Evolutionary conservation across 371 early-diverging fungal species (phyloP), one percentile per base, ranked within the genome.

Genomic region (Syncephalis fuscata): DNA sequence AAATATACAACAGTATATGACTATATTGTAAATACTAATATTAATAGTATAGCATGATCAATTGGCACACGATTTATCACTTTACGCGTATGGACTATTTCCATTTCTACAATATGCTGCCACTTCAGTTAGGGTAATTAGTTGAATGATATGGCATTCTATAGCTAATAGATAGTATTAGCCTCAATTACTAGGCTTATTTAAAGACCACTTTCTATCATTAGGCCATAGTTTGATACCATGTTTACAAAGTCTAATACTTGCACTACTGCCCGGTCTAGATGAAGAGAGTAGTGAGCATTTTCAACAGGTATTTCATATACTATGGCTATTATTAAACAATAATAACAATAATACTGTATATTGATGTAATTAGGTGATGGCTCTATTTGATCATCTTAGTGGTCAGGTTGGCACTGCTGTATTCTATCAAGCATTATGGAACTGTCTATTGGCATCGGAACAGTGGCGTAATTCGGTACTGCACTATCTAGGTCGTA

Each of bases 271-370:
- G 20, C 88, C 92, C 1, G 86, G 81, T 8, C 56, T 94, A 11
- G 96, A 95, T 46, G 92, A 92, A 53, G 92, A 90, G 57, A 82
- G 84, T 25, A 82, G 74, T 58, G 94, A 94, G 53, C 80, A 71
- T 53, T 88, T 85, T 58, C 82, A 81, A 46, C 62, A 68, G 49
- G 71, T 74, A 56, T 39, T 44, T 44, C 16, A 7, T 16, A 21
- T 37, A 10, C 11, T n/a, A 16, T 11, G 23, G 5, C 32, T 32
- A 32, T 4, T 32, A 32, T 7, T 11, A 4, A 32, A 7, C 32
- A 32, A 32, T 32, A n/a, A n/a, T n/a, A n/a, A n/a, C n/a, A n/a
- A n/a, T n/a, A n/a, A n/a, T n/a, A 16, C n/a, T 50, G 41, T 41
- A 40, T 32, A 41, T 20, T 24, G 15, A 26, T 32, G 37, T 53